A percentile compares a stretch with the other conserved stretches of the same genome.
phyloP scores from a whole-genome alignment of 2,329 filamentous ascomycete genomes.

The Sporothrix phasma region DNA sequence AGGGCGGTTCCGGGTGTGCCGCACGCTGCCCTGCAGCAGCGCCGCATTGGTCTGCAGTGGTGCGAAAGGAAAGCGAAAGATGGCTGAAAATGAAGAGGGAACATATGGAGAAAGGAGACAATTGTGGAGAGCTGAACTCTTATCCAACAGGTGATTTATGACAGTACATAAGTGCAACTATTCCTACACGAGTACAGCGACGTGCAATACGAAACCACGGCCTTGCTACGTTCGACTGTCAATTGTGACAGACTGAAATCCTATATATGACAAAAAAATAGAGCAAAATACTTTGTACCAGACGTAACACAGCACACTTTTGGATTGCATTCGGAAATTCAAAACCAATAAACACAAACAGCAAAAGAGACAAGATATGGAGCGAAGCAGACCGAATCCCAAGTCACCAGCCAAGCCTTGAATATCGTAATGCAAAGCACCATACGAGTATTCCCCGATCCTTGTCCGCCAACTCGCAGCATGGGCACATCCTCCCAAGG shows the following conservation, averaged over 20 bases:
- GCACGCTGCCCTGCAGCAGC: not conserved
- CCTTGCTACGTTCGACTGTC: not conserved
- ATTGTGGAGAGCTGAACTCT: not conserved
- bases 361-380: not conserved
- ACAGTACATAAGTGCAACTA: too few species aligned
- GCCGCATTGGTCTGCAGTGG: conserved; percentile 1
- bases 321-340: too few species aligned
- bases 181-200: too few species aligned
- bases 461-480: too few species aligned
- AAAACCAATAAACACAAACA: too few species aligned
- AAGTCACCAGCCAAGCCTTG: not conserved
- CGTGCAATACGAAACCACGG: too few species aligned
- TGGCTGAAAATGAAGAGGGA: too few species aligned
- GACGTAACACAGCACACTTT: not conserved
- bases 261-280: not conserved
- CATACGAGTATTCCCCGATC: not conserved
- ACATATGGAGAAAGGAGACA: not conserved
- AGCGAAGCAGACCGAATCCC: not conserved
- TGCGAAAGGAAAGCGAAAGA: not conserved
- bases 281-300: too few species aligned
- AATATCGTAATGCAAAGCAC: not conserved
- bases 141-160: too few species aligned
- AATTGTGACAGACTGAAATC: not conserved
- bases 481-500: not conserved
- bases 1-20: not conserved